phyloP scores from a whole-genome alignment of 306 rosid genomes.

The Geum urbanum region DNA sequence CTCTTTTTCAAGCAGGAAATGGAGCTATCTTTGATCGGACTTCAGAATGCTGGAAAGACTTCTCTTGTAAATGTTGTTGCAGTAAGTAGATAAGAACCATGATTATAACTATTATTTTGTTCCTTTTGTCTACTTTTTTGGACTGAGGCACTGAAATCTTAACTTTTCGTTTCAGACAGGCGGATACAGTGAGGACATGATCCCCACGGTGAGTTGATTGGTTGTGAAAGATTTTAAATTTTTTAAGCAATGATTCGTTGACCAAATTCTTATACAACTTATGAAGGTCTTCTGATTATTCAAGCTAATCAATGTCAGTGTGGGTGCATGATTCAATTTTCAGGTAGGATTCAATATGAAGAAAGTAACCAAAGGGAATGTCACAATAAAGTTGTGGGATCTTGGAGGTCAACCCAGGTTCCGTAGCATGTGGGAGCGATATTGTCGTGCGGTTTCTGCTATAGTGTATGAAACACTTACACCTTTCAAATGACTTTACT shows the following conservation, averaged over 20 bases:
- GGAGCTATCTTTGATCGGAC: slow-evolving; percentile 90
- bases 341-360: slow-evolving; percentile 95
- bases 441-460: slow-evolving; percentile 90
- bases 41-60: slow-evolving; percentile 93
- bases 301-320: slow-evolving; percentile 12
- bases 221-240: neutral
- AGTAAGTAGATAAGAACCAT: slow-evolving; percentile 44
- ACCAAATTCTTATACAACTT: slow-evolving; percentile 13
- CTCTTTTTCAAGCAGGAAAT: slow-evolving; percentile 95
- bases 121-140: slow-evolving; percentile 17
- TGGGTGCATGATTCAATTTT: slow-evolving; percentile 24
- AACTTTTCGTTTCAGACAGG: slow-evolving; percentile 49
- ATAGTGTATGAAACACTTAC: slow-evolving; percentile 58
- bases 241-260: neutral
- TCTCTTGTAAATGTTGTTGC: slow-evolving; percentile 91
- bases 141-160: slow-evolving; percentile 12
- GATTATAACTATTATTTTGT: neutral
- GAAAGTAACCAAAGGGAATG: slow-evolving; percentile 91
- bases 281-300: slow-evolving; percentile 1
- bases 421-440: slow-evolving; percentile 98
- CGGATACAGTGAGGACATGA: slow-evolving; percentile 97
- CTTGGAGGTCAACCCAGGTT: slow-evolving; percentile 96
- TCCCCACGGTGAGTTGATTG: slow-evolving; percentile 65
- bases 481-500: slow-evolving; percentile 15
- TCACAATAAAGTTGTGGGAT: slow-evolving; percentile 92